Evolutionary conservation across 495 filamentous ascomycete genomes (phyloP), one percentile per base, ranked within the genome.

Genomic region (Penicillium dipodomyicola): DNA sequence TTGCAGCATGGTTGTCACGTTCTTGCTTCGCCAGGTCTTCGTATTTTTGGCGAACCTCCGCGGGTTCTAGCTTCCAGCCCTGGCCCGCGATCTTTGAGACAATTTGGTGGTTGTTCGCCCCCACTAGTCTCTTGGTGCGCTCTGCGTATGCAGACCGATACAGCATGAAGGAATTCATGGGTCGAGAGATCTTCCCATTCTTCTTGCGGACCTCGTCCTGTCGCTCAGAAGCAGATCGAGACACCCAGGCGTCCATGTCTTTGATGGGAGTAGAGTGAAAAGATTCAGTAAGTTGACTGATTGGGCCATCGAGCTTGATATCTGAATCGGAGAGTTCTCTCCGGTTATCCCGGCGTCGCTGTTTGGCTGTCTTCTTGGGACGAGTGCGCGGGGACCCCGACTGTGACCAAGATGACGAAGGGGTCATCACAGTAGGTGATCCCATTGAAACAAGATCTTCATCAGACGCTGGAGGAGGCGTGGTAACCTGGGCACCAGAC

Each of bases 101-200:
- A 19, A 95, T 80, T 67, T 98, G 94, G 65, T 97, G 93, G 73
- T 97, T 97, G 72, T 92, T 93, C 64, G 96, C 87, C 9, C 82
- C 75, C 58, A 89, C 88, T 82, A 85, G 91, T 40, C 82, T 72
- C 70, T 97, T 97, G 53, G 88, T 88, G 5, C 92, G 82, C 40
- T 93, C 90, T 23, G 93, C 87, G 64, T 88, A 97, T 5, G 93
- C 91, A 47, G 92, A 96, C 9, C 95, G 87, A 69, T 98, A 98
- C 25, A 98, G 80, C 90, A 98, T 97, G 79, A 97, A 98, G 2
- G 91, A 92, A 67, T 98, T 98, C 89, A 97, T 97, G 1, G 94
- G 94, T 33, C 94, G 79, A 59, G 92, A 90, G 54, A 98, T 80
- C 63, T 91, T 90, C 4, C 89, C 89, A 29, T 89, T 86, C 64